A percentile compares a stretch with the other conserved stretches of the same genome.
phyloP scores from a whole-genome alignment of 352 stramenopile species.

The Phytophthora idaei region DNA sequence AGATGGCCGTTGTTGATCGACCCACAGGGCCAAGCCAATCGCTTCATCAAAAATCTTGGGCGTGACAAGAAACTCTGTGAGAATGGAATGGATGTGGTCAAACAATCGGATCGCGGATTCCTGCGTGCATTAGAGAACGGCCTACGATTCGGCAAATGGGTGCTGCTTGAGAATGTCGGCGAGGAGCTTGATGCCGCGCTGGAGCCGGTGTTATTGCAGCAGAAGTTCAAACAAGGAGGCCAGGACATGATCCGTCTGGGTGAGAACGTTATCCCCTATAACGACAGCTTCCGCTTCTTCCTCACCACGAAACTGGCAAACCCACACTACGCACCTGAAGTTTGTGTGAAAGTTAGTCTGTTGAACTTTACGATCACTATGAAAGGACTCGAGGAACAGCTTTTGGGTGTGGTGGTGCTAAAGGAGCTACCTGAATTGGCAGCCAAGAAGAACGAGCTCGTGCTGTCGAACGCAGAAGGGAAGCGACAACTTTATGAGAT shows the following conservation, averaged over 20 bases:
- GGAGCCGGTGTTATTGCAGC: constrained; percentile 89
- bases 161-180: constrained; percentile 90
- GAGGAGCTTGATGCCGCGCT: constrained; percentile 91
- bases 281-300: constrained; percentile 91
- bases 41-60: constrained; percentile 91
- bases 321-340: constrained; percentile 91
- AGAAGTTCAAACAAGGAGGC: constrained; percentile 93
- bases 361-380: constrained; percentile 95
- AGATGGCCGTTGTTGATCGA: constrained; percentile 92
- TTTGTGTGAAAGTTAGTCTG: constrained; percentile 92
- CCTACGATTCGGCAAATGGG: constrained; percentile 92
- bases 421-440: constrained; percentile 91
- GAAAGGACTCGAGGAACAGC: constrained; percentile 91
- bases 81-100: constrained; percentile 93
- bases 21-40: constrained; percentile 92
- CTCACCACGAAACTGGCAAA: constrained; percentile 94
- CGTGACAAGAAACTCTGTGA: constrained; percentile 85
- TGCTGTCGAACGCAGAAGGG: constrained; percentile 87
- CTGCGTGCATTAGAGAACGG: constrained; percentile 89
- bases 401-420: constrained; percentile 88
- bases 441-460: constrained; percentile 91
- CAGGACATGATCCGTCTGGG: constrained; percentile 92
- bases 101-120: constrained; percentile 88
- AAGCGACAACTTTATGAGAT: constrained; percentile 92
- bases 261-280: constrained; percentile 93